Evolutionary conservation across 2,329 filamentous ascomycete genomes (phyloP), one percentile per base, ranked within the genome.

Genomic region (Lasiodiplodia citricola): DNA sequence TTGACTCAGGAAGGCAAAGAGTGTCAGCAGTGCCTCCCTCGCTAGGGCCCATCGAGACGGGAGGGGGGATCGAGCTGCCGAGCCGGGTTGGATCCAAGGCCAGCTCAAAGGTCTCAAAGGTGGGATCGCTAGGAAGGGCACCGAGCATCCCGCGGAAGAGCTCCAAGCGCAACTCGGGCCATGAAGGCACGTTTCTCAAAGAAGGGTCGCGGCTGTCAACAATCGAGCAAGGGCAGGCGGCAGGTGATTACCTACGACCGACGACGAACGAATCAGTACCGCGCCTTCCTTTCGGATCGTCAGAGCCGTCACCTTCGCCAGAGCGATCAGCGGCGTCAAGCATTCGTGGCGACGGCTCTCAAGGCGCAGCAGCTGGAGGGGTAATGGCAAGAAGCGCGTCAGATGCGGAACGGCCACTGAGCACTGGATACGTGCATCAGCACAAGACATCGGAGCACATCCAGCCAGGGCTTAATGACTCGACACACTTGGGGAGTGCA

Each of bases 61-160:
- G 86, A 16, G 87, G 84, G 68, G 85, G 82, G 51, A 88, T 92
- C 68, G 87, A 88, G 28, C 75, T 92, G 37, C 89, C 90, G 2
- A 91, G 87, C 75, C 85, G 90, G 28, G 82, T 87, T 52, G 86
- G 86, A 18, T 91, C 90, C 2, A 88, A 86, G 71, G 85, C 85
- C 23, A 89, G 83, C 70, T 80, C 84, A 18, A 75, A 72, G n/a
- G 64, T 70, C 2, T 75, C 77, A 16, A 72, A 73, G 47, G 66
- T 69, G 14, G 72, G 70, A 5, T 57, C 51, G 7, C n/a, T 69
- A 16, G 44, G 54, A 21, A 65, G 70, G 38, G 82, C 78, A 63
- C 76, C 80, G 72, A 83, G 71, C 62, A 80, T 94, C 38, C 91
- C 92, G 2, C 86, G 91, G 37, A 93, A 91, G 80, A 93, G 90